Conservation (phyloP, 192 early-diverging fungal species). For the Piromyces finnis region DNA sequence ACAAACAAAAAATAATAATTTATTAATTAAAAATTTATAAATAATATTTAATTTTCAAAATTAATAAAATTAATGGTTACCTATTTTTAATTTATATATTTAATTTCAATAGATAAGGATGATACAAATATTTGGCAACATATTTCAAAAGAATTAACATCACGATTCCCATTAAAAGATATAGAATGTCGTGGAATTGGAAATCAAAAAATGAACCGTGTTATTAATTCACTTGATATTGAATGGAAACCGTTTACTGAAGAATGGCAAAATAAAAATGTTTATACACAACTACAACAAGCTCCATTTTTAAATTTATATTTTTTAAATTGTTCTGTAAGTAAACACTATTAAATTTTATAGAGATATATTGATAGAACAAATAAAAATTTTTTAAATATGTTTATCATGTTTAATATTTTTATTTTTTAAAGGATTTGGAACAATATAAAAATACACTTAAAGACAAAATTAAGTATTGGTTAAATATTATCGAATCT, state of each 20-base stretch:
- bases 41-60: too few relatives aligned
- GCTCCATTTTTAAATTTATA: background rate
- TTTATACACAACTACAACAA: background rate
- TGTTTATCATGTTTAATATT: too few relatives aligned
- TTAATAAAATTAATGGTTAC: too few relatives aligned
- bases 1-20: too few relatives aligned
- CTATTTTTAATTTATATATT: too few relatives aligned
- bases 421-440: constrained; percentile 30
- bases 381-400: too few relatives aligned
- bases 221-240: background rate
- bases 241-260: background rate
- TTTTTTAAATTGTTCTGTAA: background rate
- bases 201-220: background rate
- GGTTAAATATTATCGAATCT: constrained; percentile 48
- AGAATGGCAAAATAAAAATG: background rate
- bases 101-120: background rate
- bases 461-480: constrained; percentile 50
- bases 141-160: background rate
- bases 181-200: background rate
- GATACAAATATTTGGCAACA: background rate
- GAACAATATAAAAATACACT: constrained; percentile 53
- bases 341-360: too few relatives aligned
- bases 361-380: too few relatives aligned
- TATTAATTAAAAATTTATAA: too few relatives aligned
- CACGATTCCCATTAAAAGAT: background rate